A percentile compares a stretch with the other conserved stretches of the same genome.
phyloP scores from a whole-genome alignment of 257 asterid genomes.

The Przewalskia tangutica region DNA sequence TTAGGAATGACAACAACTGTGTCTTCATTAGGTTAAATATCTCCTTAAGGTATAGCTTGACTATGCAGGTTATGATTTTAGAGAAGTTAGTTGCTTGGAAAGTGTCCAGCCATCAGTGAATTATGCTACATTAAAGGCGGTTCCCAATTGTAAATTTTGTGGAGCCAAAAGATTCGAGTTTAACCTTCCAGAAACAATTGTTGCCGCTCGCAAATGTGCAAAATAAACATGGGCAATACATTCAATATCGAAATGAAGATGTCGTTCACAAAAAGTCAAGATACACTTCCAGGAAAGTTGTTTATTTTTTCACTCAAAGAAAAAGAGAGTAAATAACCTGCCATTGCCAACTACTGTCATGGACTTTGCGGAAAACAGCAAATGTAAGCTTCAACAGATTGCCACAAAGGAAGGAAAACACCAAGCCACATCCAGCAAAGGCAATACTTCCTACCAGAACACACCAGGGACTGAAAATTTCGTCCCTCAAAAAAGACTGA shows the following conservation, averaged over 20 bases:
- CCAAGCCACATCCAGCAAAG: neutral
- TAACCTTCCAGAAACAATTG: neutral
- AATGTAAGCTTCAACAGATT: too few species aligned
- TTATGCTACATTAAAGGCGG: too few species aligned
- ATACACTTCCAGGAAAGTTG: neutral
- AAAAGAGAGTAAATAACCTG: neutral
- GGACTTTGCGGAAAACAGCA: neutral
- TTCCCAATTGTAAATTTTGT: neutral
- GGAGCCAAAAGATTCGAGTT: neutral
- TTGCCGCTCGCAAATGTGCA: neutral
- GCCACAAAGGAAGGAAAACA: neutral
- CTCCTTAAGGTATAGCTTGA: too few species aligned
- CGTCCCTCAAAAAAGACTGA: neutral
- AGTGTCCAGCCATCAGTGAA: too few species aligned
- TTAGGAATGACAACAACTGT: too few species aligned
- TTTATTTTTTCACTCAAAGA: neutral
- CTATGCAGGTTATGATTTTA: too few species aligned
- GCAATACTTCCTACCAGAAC: neutral
- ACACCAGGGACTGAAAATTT: too few species aligned
- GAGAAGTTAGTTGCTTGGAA: too few species aligned
- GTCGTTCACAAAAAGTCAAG: neutral
- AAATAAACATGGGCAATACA: neutral
- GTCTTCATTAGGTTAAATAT: too few species aligned
- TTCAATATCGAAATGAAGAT: neutral
- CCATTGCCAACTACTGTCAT: neutral